Base-by-base conservation (phyloP, 2,329 filamentous ascomycete species). In the Pyrenochaeta sp. region DNA sequence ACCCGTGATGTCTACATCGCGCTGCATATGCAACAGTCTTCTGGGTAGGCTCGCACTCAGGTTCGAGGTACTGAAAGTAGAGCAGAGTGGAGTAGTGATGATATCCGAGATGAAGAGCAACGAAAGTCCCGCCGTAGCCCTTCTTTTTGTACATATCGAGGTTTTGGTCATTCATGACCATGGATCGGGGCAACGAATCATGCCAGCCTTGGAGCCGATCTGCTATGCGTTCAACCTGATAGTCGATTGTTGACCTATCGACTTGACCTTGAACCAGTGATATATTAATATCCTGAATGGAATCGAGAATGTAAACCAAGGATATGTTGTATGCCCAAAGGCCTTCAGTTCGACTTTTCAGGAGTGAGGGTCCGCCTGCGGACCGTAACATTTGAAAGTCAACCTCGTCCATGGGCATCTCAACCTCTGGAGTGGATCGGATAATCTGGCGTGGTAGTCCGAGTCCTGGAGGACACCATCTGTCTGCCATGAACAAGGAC, bases 1-100 rank as follows among this genome's bases (percentile, higher is more conserved):
- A 66, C 0, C 79, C 77, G 48, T 80, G 74, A 6, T 58, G 43
- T 11, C 18, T 33, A 21, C 48, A 51, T 32, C 40, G 35, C 7
- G 7, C 20, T 30, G 46, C 68, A 69, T 54, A 73, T 71, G 1
- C 56, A 53, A 17, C 55, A 43, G 14, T 54, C 51, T 41, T 58
- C n/a, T 56, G 52, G 49, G 2, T 51, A 42, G 27, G 63, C 57
- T 37, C 31, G 4, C 60, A 57, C 21, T 71, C 64, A 18, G 72
- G 66, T 39, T 76, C 73, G 0, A 82, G 70, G 56, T 79, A 82
- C 45, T 78, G 78, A 52, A 81, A 82, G 63, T 77, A 80, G 4
- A 83, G 73, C n/a, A 82, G 68, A 45, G 80, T 76, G 4, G 74
- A 72, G 54, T 78, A 81, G 59, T 82, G 75, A 44, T 82, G 77